These are phyloP conservation scores for Oropetium thomaeum DNA, from an alignment of 176 grass and related monocot genomes.

Conservation along the genomic window DNA sequence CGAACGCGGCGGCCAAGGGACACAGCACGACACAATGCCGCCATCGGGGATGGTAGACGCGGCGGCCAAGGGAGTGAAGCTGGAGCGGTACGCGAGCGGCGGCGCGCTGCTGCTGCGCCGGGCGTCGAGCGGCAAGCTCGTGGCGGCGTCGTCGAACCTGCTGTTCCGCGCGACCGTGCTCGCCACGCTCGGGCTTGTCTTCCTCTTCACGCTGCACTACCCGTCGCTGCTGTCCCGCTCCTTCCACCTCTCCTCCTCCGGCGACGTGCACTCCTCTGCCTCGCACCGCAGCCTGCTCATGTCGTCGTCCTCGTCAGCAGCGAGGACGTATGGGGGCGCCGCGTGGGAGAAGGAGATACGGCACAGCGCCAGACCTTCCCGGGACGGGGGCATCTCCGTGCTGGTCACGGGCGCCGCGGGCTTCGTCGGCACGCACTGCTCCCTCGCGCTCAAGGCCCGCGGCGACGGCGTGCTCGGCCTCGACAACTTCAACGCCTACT, in stretches of 20 bases:
- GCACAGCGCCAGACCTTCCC: constrained; percentile 44
- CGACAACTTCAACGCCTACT: constrained; percentile 97
- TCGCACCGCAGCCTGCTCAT: constrained; percentile 71
- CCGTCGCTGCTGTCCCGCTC: constrained; percentile 77
- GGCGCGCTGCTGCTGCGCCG: constrained; percentile 53
- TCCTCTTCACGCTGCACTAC: constrained; percentile 74
- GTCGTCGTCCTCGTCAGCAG: constrained; percentile 25
- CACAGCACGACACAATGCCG: constrained; percentile 22
- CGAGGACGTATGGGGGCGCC: constrained; percentile 39
- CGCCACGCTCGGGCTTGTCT: constrained; percentile 63
- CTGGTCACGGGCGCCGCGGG: constrained; percentile 81
- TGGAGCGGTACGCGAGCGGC: constrained; percentile 67
- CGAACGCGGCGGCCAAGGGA: neutral
- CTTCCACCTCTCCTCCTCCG: constrained; percentile 37
- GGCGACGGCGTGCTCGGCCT: constrained; percentile 85
- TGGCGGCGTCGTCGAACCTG: constrained; percentile 56
- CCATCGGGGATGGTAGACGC: constrained; percentile 30
- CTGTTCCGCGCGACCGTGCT: constrained; percentile 72
- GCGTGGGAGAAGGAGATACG: constrained; percentile 56
- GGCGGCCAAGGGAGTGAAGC: constrained; percentile 51
- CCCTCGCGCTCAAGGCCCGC: constrained; percentile 62
- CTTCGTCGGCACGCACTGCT: constrained; percentile 85
- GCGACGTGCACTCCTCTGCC: neutral
- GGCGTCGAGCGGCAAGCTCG: constrained; percentile 52
- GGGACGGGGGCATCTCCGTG: constrained; percentile 50